phyloP scores from a whole-genome alignment of 2,329 filamentous ascomycete genomes.

The Colletotrichum acutatum region DNA sequence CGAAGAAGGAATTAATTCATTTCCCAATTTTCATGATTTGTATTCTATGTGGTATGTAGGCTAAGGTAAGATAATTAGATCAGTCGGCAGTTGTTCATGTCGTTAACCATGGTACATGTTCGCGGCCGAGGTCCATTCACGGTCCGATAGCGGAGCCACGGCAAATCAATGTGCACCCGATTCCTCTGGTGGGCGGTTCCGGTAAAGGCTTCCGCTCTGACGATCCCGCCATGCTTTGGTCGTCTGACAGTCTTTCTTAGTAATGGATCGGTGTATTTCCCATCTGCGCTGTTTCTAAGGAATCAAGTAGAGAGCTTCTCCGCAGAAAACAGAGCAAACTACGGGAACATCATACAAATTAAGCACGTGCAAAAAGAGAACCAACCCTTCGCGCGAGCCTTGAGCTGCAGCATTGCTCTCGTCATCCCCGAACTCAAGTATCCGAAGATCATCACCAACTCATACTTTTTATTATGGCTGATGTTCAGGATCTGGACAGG shows the following conservation, averaged over 20 bases:
- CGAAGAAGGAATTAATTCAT: too few relatives aligned
- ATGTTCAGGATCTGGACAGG: constrained; percentile 37
- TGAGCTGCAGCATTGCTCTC: background rate
- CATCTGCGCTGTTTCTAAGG: too few relatives aligned
- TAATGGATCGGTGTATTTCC: background rate
- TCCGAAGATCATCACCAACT: too few relatives aligned
- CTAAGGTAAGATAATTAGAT: background rate
- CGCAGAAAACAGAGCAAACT: too few relatives aligned
- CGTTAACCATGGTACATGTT: background rate
- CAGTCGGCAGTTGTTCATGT: background rate
- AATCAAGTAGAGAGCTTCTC: too few relatives aligned
- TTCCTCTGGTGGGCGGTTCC: background rate
- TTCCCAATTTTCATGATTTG: too few relatives aligned
- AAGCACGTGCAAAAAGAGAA: too few relatives aligned
- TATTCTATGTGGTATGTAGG: too few relatives aligned
- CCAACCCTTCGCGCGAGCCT: too few relatives aligned
- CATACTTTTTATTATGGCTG: background rate
- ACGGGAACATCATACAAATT: too few relatives aligned
- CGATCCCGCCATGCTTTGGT: background rate
- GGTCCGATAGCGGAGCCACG: background rate
- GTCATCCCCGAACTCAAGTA: background rate
- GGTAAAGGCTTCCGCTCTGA: background rate
- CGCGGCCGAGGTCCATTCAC: background rate
- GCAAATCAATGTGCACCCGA: background rate
- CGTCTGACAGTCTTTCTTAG: background rate